Evolutionary conservation across 2,329 filamentous ascomycete species (phyloP).

Genomic region (Cadophora luteo-olivacea): DNA sequence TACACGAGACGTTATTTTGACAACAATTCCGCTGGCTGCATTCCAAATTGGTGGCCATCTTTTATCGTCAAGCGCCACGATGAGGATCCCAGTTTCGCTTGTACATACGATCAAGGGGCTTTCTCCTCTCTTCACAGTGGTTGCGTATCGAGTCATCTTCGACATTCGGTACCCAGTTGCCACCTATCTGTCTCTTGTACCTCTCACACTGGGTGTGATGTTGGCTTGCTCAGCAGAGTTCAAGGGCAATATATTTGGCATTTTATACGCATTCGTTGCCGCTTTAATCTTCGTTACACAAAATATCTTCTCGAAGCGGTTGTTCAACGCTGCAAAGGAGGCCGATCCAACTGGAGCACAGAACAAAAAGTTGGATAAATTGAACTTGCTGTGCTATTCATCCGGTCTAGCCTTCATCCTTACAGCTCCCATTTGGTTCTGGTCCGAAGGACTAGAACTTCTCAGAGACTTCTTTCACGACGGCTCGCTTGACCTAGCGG

Average conservation of each 20-base stretch:
- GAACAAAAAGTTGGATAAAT: constrained; percentile 88
- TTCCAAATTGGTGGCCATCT: constrained; percentile 96
- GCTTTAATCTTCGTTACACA: constrained; percentile 96
- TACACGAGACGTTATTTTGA: constrained; percentile 79
- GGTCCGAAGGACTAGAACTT: constrained; percentile 82
- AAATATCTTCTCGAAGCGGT: constrained; percentile 97
- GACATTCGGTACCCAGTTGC: constrained; percentile 85
- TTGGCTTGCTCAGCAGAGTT: constrained; percentile 94
- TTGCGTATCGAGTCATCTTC: constrained; percentile 90
- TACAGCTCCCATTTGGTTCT: constrained; percentile 91
- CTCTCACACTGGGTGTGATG: constrained; percentile 92
- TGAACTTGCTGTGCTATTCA: constrained; percentile 97
- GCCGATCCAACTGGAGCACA: constrained; percentile 77
- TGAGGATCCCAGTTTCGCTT: constrained; percentile 92
- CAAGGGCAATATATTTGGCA: constrained; percentile 86
- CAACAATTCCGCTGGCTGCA: constrained; percentile 86
- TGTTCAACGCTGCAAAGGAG: constrained; percentile 92
- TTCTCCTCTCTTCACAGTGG: constrained; percentile 91
- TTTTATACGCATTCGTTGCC: constrained; percentile 86
- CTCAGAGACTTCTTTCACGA: constrained; percentile 80
- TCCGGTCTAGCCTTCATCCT: constrained; percentile 89
- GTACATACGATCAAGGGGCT: constrained; percentile 99
- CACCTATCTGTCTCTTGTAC: constrained; percentile 89
- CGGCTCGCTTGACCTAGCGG: constrained; percentile 71
- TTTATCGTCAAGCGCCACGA: constrained; percentile 90